A percentile compares a stretch with the other conserved stretches of the same genome.
These are phyloP conservation scores for Pneumocystis canis DNA, from an alignment of 1,139 yeast genomes.

Conservation along the genomic window DNA sequence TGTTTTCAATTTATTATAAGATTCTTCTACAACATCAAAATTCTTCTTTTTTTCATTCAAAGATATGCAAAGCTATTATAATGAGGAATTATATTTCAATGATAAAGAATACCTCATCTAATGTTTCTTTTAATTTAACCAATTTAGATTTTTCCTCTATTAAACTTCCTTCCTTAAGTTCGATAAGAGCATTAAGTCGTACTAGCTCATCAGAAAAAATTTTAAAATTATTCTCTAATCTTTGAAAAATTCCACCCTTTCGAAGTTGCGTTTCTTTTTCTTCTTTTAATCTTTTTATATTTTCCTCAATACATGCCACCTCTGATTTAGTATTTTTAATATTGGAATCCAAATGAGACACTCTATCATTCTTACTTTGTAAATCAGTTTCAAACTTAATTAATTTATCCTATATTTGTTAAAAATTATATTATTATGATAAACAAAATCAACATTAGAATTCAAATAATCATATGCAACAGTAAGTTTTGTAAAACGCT, in stretches of 20 bases:
- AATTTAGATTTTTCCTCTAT: constrained; percentile 33
- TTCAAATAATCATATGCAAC: constrained; percentile 59
- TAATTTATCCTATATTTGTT: constrained; percentile 23
- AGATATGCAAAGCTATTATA: not conserved
- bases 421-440: not conserved
- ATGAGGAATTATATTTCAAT: not conserved
- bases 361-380: constrained; percentile 8
- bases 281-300: constrained; percentile 40
- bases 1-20: constrained; percentile 34
- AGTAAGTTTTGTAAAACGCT: constrained; percentile 55
- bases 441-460: constrained; percentile 18
- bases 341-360: constrained; percentile 17
- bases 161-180: constrained; percentile 40
- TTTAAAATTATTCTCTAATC: constrained; percentile 45
- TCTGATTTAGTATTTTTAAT: constrained; percentile 40
- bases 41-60: constrained; percentile 16
- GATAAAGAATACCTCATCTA: constrained; percentile 15
- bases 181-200: constrained; percentile 48
- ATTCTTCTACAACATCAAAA: constrained; percentile 22
- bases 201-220: constrained; percentile 52
- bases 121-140: constrained; percentile 13
- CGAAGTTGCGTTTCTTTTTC: constrained; percentile 46
- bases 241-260: constrained; percentile 48
- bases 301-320: constrained; percentile 44
- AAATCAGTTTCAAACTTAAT: constrained; percentile 23